Evolutionary conservation across 352 stramenopile genomes (phyloP).

Genomic region (Globisporangium parvum): DNA sequence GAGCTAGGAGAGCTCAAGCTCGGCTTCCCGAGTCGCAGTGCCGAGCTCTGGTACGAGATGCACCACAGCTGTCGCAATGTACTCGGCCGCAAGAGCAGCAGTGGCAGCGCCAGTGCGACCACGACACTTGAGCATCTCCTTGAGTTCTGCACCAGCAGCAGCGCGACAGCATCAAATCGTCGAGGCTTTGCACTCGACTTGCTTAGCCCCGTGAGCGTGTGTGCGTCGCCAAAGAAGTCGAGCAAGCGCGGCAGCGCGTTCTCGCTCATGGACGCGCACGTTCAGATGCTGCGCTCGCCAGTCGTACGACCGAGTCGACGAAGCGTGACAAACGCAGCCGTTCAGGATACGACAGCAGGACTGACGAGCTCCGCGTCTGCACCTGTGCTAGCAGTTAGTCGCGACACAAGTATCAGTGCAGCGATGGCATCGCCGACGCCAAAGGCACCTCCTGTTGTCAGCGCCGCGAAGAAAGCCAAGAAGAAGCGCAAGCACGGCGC

Average conservation of each 20-base stretch:
- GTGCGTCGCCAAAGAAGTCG: conserved; percentile 32
- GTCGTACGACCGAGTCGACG: conserved; percentile 50
- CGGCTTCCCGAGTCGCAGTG: conserved; percentile 4
- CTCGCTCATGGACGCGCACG: conserved; percentile 44
- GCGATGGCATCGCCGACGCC: background rate
- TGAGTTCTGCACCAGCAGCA: conserved; percentile 32
- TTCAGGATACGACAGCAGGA: conserved; percentile 4
- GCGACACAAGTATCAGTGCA: background rate
- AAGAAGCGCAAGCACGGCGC: conserved; percentile 21
- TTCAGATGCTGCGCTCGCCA: conserved; percentile 40
- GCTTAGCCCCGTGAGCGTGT: conserved; percentile 32
- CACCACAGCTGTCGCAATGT: conserved; percentile 35
- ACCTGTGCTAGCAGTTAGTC: background rate
- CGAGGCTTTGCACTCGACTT: conserved; percentile 25
- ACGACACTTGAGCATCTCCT: conserved; percentile 42
- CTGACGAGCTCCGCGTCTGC: conserved; percentile 6
- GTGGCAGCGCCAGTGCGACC: conserved; percentile 14
- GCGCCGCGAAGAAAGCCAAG: conserved; percentile 8
- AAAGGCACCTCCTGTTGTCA: background rate
- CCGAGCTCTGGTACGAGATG: conserved; percentile 60
- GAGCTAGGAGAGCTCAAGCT: conserved; percentile 33
- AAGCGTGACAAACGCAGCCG: background rate
- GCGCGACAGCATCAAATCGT: background rate
- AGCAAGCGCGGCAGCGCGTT: conserved; percentile 24
- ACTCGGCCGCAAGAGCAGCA: conserved; percentile 17